These are phyloP conservation scores for Pascua sp. DNA, from an alignment of 1,284 basidiomycete genomes.

Conservation along the genomic window DNA sequence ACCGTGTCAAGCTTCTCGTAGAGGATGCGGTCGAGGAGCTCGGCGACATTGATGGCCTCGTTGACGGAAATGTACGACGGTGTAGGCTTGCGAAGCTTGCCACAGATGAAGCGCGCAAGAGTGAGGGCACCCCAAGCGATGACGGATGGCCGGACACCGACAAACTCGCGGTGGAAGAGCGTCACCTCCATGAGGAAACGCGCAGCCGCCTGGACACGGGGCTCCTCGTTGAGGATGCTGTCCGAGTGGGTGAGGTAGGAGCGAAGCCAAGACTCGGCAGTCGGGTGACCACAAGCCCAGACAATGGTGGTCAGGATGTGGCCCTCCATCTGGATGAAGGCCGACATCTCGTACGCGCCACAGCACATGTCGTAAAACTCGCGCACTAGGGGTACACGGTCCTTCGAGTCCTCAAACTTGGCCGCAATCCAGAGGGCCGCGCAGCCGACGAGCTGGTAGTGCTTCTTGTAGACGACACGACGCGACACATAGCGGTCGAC, in stretches of 20 bases:
- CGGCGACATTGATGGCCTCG: slow-evolving; percentile 55
- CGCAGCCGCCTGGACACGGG: slow-evolving; percentile 86
- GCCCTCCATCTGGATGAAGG: slow-evolving; percentile 93
- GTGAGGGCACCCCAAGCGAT: slow-evolving; percentile 85
- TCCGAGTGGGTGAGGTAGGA: slow-evolving; percentile 49
- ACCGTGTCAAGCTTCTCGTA: slow-evolving; percentile 80
- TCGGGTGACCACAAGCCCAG: slow-evolving; percentile 96
- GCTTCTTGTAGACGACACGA: slow-evolving; percentile 96
- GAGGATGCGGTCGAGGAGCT: slow-evolving; percentile 78
- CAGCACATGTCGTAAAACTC: slow-evolving; percentile 93
- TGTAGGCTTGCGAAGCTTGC: slow-evolving; percentile 68
- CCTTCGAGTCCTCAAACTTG: slow-evolving; percentile 99
- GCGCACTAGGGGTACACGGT: slow-evolving; percentile 90
- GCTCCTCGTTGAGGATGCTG: slow-evolving; percentile 66
- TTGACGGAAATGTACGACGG: slow-evolving; percentile 13
- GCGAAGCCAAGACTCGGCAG: slow-evolving; percentile 94
- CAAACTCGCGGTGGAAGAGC: slow-evolving; percentile 92
- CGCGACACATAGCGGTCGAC: slow-evolving; percentile 98
- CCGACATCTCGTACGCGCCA: slow-evolving; percentile 90
- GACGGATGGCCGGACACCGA: slow-evolving; percentile 76
- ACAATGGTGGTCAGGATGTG: slow-evolving; percentile 94
- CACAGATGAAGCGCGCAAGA: slow-evolving; percentile 81
- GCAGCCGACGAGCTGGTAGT: slow-evolving; percentile 98
- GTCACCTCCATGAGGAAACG: slow-evolving; percentile 98
- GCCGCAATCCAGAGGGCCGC: slow-evolving; percentile 98